phyloP scores from a whole-genome alignment of 2,329 filamentous ascomycete species.

The Arthroderma sp. region DNA sequence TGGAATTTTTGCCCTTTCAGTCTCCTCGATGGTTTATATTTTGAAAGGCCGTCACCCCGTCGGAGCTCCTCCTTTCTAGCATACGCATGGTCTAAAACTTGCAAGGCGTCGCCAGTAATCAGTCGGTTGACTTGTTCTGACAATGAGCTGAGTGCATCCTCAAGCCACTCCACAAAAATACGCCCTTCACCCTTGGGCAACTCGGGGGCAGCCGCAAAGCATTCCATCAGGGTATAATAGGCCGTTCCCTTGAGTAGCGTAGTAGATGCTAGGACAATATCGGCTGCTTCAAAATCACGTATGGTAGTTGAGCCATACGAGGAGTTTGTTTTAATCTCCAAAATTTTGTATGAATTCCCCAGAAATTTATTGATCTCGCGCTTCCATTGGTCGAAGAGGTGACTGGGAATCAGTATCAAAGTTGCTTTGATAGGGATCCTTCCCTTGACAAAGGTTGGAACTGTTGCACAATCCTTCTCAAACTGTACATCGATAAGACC shows the following conservation, averaged over 20 bases:
- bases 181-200: slow-evolving; percentile 33
- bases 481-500: slow-evolving; percentile 43
- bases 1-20: slow-evolving; percentile 22
- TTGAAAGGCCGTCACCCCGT: slow-evolving; percentile 29
- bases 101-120: slow-evolving; percentile 19
- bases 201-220: slow-evolving; percentile 39
- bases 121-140: slow-evolving; percentile 32
- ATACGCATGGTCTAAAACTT: slow-evolving; percentile 24
- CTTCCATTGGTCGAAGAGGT: slow-evolving; percentile 48
- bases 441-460: slow-evolving; percentile 12
- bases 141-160: slow-evolving; percentile 33
- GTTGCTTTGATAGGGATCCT: slow-evolving; percentile 43
- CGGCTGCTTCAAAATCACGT: slow-evolving; percentile 36
- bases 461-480: slow-evolving; percentile 15
- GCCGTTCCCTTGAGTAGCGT: slow-evolving; percentile 34
- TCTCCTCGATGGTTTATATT: slow-evolving; percentile 27
- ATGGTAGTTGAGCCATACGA: slow-evolving; percentile 36
- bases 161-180: slow-evolving; percentile 45
- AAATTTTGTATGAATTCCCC: slow-evolving; percentile 31
- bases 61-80: slow-evolving; percentile 22
- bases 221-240: slow-evolving; percentile 42
- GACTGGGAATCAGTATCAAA: slow-evolving; percentile 46
- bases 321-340: slow-evolving; percentile 32
- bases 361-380: slow-evolving; percentile 44
- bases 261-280: slow-evolving; percentile 47